Conservation (phyloP, 2,329 filamentous ascomycete species). For the Sclerotinia glacialis region DNA sequence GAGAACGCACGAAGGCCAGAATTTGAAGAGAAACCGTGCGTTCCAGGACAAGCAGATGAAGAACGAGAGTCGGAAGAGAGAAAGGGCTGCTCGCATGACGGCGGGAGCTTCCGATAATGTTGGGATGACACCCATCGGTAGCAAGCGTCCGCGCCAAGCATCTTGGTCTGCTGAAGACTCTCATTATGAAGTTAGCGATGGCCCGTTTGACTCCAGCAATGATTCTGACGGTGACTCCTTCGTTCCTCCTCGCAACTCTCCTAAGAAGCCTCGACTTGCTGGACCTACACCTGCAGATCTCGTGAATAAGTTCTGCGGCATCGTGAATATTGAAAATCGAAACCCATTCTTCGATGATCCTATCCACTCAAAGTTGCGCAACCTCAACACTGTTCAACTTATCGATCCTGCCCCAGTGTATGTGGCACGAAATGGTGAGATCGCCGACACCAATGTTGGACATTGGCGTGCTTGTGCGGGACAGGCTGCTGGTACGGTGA, state of each 20-base stretch:
- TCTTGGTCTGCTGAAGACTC: background rate
- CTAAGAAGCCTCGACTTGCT: background rate
- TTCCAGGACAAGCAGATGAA: constrained; percentile 6
- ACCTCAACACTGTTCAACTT: background rate
- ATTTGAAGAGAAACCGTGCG: background rate
- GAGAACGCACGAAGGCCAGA: background rate
- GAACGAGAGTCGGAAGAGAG: background rate
- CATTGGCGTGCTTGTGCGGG: constrained; percentile 16
- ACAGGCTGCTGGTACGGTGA: constrained; percentile 1
- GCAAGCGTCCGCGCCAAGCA: constrained; percentile 2
- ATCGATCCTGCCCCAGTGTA: background rate
- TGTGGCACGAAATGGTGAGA: background rate
- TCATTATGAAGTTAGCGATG: background rate
- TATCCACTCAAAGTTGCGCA: background rate
- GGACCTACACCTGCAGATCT: background rate
- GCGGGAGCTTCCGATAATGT: background rate
- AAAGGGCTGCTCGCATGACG: background rate
- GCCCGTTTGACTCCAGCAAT: no score
- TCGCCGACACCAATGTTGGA: background rate
- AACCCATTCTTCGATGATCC: constrained; percentile 8
- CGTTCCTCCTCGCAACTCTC: background rate
- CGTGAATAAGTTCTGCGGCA: constrained; percentile 6
- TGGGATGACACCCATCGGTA: background rate
- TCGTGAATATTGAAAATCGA: background rate
- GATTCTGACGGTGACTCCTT: background rate